A percentile compares a stretch with the other conserved stretches of the same genome.
Evolutionary conservation across 495 filamentous ascomycete species (phyloP).

Genomic region (Achaetomiella virescens): DNA sequence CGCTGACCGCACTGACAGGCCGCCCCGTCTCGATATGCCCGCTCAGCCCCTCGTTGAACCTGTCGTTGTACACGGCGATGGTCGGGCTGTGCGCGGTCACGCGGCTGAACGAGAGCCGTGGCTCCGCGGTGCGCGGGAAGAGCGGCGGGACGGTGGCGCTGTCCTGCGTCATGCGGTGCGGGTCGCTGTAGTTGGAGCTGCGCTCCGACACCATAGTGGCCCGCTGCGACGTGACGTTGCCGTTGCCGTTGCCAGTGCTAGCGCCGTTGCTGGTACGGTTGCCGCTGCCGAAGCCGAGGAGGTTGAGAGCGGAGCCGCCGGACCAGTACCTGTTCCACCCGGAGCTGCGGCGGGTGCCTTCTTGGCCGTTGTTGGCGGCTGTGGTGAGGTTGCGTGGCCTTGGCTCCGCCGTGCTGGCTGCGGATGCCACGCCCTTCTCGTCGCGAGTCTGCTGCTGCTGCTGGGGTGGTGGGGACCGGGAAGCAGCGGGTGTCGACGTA

Average conservation of each 20-base stretch:
- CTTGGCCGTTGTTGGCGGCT: conserved; percentile 12
- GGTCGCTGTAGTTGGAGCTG: conserved; percentile 50
- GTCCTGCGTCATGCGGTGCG: conserved; percentile 45
- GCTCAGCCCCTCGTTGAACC: conserved; percentile 51
- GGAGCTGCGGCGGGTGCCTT: conserved; percentile 44
- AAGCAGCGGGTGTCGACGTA: conserved; percentile 7
- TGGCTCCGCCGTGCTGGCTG: conserved; percentile 30
- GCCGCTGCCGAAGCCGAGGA: conserved; percentile 43
- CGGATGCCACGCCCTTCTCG: conserved; percentile 40
- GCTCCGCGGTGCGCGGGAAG: conserved; percentile 33
- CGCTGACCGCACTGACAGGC: conserved; percentile 47
- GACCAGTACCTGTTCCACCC: conserved; percentile 60
- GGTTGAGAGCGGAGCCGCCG: conserved; percentile 46
- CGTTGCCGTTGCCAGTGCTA: conserved; percentile 12
- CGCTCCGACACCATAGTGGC: conserved; percentile 40
- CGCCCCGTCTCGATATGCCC: conserved; percentile 53
- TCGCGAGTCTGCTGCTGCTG: conserved; percentile 24
- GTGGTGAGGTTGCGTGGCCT: conserved; percentile 29
- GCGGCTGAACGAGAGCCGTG: conserved; percentile 47
- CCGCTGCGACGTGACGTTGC: conserved; percentile 30
- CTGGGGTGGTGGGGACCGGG: not conserved
- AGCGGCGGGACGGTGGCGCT: conserved; percentile 51
- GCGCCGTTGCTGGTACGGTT: conserved; percentile 13
- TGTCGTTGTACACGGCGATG: conserved; percentile 47
- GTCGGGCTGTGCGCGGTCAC: conserved; percentile 65